A percentile compares a stretch with the other conserved stretches of the same genome.
Evolutionary conservation across 208 protist species (phyloP).

Genomic region (Leptomonas pyrrhocoris): DNA sequence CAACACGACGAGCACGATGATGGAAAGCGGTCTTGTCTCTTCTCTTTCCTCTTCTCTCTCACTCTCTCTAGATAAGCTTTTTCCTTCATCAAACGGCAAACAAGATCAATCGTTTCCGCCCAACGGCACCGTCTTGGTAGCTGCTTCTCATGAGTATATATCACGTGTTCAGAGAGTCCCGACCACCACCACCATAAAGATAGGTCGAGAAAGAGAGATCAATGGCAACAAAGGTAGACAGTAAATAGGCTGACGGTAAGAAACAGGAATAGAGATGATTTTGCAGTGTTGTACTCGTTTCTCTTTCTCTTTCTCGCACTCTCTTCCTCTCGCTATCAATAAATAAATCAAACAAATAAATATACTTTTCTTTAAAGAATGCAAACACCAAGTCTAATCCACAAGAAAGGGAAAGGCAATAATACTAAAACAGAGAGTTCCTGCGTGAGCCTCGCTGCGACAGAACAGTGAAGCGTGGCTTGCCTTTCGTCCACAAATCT

Average conservation of each 20-base stretch:
- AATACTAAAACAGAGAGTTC: neutral
- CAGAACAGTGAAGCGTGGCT: too few relatives aligned
- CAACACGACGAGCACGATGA: too few relatives aligned
- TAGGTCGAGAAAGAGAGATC: neutral
- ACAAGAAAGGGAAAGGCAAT: neutral
- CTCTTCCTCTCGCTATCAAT: neutral
- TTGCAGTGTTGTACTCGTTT: neutral
- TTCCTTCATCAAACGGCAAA: too few relatives aligned
- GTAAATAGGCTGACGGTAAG: constrained; percentile 1
- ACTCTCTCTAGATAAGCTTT: neutral
- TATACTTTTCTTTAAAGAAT: too few relatives aligned
- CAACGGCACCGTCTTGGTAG: too few relatives aligned
- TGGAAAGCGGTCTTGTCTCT: too few relatives aligned
- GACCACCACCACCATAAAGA: neutral
- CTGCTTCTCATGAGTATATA: too few relatives aligned
- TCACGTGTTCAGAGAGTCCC: too few relatives aligned
- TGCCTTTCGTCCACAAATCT: too few relatives aligned
- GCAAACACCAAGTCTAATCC: neutral
- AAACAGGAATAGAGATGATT: too few relatives aligned
- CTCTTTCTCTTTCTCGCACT: neutral
- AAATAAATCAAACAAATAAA: neutral
- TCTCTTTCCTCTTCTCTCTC: constrained; percentile 1
- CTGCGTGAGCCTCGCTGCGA: neutral
- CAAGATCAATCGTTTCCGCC: too few relatives aligned
- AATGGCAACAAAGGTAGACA: constrained; percentile 17